Evolutionary conservation across 78 protist species (phyloP).

Genomic region (Dictyostelium purpureum): DNA sequence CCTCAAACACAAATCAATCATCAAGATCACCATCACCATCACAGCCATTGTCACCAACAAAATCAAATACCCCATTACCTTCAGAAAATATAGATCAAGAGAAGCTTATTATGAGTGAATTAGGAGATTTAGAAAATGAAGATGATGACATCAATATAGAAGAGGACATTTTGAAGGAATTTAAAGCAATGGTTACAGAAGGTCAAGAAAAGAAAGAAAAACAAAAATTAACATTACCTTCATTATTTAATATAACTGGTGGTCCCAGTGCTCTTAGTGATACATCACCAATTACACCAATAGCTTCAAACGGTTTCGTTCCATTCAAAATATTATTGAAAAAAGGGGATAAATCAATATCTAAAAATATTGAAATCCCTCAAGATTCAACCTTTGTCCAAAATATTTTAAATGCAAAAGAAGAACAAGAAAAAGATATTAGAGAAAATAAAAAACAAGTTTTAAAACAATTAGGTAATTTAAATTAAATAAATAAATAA

Average conservation of each 20-base stretch:
- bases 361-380: conserved; percentile 37
- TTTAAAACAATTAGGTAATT: conserved; percentile 30
- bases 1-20: neutral
- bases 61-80: too few relatives aligned
- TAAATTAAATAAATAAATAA: too few relatives aligned
- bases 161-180: conserved; percentile 48
- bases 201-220: conserved; percentile 25
- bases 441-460: conserved; percentile 24
- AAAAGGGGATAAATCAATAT: conserved; percentile 38
- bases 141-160: conserved; percentile 11
- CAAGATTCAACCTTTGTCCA: conserved; percentile 7
- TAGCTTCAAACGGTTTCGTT: neutral
- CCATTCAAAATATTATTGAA: conserved; percentile 38
- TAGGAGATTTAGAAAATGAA: neutral
- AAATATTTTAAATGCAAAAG: conserved; percentile 21
- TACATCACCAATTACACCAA: neutral
- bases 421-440: conserved; percentile 24
- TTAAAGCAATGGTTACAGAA: conserved; percentile 38
- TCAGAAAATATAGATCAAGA: too few relatives aligned
- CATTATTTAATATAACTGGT: neutral
- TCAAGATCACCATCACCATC: too few relatives aligned
- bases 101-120: too few relatives aligned
- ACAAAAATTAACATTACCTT: conserved; percentile 20
- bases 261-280: too few relatives aligned
- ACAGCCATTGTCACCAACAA: too few relatives aligned